Conservation (phyloP, 2,329 filamentous ascomycete genomes). For the Aspergillus phoenicis region DNA sequence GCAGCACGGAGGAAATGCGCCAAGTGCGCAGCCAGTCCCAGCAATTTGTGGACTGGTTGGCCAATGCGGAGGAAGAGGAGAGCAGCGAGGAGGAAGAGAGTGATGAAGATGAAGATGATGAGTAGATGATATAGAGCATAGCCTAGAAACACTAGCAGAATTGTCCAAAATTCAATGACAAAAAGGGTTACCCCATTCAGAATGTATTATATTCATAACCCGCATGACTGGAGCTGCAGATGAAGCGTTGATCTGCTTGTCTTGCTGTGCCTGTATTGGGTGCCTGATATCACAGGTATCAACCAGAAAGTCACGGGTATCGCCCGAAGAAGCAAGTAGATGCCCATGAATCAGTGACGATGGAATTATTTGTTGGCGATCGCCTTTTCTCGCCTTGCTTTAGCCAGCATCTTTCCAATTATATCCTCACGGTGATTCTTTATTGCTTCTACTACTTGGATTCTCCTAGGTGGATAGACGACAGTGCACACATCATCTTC, state of each 20-base stretch:
- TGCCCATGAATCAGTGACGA: no score
- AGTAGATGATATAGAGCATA: constrained; percentile 7
- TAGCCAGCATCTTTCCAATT: no score
- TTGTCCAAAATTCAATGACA: not conserved
- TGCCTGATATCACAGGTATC: not conserved
- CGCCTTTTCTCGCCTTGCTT: not conserved
- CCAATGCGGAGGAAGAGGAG: constrained; percentile 71
- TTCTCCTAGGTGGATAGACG: no score
- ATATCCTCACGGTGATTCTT: no score
- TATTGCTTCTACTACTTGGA: no score
- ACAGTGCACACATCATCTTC: no score
- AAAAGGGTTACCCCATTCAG: not conserved
- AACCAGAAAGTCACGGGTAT: not conserved
- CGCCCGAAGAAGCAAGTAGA: not conserved
- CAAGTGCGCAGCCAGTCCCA: constrained; percentile 72
- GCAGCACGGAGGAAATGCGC: constrained; percentile 67
- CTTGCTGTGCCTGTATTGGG: not conserved
- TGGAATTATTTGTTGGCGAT: not conserved
- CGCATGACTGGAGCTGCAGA: no score
- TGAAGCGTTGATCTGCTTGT: no score
- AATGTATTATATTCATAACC: no score
- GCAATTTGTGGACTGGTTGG: constrained; percentile 81
- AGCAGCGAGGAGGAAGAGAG: constrained; percentile 55
- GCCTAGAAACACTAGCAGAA: not conserved
- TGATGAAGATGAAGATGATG: constrained; percentile 22